Evolutionary conservation across 2,329 filamentous ascomycete species (phyloP).

Genomic region (Plectosphaerella sp.): DNA sequence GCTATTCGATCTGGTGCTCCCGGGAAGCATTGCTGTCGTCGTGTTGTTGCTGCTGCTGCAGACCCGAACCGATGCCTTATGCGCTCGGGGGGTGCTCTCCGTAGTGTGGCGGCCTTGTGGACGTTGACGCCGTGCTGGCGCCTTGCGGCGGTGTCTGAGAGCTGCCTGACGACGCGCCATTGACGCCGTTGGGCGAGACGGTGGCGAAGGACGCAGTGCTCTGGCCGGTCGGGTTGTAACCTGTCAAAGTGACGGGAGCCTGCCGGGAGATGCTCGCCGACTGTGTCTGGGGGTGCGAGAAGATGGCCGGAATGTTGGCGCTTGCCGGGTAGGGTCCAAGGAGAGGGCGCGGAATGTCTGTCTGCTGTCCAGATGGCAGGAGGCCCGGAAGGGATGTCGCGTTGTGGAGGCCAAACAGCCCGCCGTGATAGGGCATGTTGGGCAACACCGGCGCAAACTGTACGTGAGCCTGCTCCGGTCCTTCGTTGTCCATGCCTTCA

Average conservation of each 20-base stretch:
- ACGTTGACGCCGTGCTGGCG: not conserved
- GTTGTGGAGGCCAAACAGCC: not conserved
- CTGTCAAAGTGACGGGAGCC: not conserved
- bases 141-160: not conserved
- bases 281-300: not conserved
- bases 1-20: too few species aligned
- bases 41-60: too few species aligned
- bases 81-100: not conserved
- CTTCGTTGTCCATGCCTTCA: constrained; percentile 34
- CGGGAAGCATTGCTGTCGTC: too few species aligned
- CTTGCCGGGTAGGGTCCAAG: not conserved
- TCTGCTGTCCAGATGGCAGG: not conserved
- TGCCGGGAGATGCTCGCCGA: not conserved
- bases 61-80: too few species aligned
- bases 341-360: not conserved
- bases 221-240: not conserved
- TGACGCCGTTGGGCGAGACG: not conserved
- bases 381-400: not conserved
- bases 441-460: not conserved
- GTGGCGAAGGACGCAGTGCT: not conserved
- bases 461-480: constrained; percentile 21
- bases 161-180: not conserved
- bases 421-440: not conserved
- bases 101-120: not conserved
- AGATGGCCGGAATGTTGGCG: not conserved